Conservation (phyloP, 139 green algal genomes). For the Volvox africanus region DNA sequence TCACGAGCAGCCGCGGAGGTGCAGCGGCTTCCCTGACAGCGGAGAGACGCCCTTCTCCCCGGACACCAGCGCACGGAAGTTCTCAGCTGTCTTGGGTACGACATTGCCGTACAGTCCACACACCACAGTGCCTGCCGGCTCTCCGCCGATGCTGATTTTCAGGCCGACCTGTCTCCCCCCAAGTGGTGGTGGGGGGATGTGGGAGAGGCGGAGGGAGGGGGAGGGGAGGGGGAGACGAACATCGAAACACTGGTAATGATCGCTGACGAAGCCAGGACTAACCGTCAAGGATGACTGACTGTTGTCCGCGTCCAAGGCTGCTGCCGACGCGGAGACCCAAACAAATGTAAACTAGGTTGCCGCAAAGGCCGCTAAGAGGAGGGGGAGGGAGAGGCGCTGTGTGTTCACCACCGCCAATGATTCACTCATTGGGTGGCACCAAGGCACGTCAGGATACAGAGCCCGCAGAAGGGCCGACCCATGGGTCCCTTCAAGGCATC, state of each 20-base stretch:
- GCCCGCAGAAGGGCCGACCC: neutral
- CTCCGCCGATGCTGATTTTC: conserved; percentile 79
- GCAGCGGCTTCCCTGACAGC: conserved; percentile 84
- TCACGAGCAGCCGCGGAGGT: conserved; percentile 49
- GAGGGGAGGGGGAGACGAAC: neutral
- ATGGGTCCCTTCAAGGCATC: neutral
- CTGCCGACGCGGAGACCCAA: no score
- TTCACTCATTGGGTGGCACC: no score
- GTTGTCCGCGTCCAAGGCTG: no score
- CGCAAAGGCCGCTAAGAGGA: no score
- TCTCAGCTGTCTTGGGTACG: conserved; percentile 86
- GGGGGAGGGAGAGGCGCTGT: no score
- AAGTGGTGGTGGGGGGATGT: neutral
- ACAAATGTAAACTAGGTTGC: no score
- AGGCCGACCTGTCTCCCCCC: conserved; percentile 70
- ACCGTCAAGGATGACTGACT: no score
- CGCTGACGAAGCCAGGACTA: no score
- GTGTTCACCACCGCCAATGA: no score
- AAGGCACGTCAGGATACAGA: no score
- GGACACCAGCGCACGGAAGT: conserved; percentile 67
- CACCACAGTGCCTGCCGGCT: conserved; percentile 80
- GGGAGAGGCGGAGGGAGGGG: neutral
- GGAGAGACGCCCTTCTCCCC: conserved; percentile 85
- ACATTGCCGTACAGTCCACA: conserved; percentile 89
- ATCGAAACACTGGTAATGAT: no score